phyloP scores from a whole-genome alignment of 495 filamentous ascomycete genomes.

The Parmelia sp. region DNA sequence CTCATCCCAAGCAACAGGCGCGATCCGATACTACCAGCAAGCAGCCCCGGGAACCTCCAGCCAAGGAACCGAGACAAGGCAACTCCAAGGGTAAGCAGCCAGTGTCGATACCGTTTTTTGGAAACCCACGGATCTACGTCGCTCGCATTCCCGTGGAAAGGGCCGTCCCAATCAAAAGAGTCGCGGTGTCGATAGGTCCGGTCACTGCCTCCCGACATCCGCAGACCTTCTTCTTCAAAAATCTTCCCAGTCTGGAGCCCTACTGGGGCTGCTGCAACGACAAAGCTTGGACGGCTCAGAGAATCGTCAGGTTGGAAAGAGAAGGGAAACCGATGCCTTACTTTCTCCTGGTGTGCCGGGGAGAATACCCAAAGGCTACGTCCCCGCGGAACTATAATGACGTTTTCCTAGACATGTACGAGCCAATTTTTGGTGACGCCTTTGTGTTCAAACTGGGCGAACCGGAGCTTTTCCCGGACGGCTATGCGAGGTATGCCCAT shows the following conservation, averaged over 20 bases:
- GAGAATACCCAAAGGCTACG: neutral
- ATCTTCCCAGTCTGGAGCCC: neutral
- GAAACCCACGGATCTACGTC: neutral
- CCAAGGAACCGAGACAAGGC: neutral
- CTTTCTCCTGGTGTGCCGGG: neutral
- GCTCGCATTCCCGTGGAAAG: neutral
- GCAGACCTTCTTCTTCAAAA: neutral
- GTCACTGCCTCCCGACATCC: neutral
- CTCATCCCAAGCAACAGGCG: neutral
- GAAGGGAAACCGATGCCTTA: neutral
- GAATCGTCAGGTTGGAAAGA: neutral
- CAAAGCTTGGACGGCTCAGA: neutral
- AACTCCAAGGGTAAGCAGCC: neutral
- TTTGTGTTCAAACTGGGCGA: neutral
- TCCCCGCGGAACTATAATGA: neutral
- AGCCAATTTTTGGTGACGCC: neutral
- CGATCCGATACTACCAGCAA: neutral
- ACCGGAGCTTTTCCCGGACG: neutral
- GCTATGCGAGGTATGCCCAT: neutral
- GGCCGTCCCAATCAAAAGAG: neutral
- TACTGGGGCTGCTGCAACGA: neutral
- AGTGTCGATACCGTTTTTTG: neutral
- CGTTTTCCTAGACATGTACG: neutral
- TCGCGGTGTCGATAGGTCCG: neutral
- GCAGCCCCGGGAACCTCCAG: neutral